Evolutionary conservation across 140 eudicot species (phyloP).

Genomic region (Flaveria floridana): DNA sequence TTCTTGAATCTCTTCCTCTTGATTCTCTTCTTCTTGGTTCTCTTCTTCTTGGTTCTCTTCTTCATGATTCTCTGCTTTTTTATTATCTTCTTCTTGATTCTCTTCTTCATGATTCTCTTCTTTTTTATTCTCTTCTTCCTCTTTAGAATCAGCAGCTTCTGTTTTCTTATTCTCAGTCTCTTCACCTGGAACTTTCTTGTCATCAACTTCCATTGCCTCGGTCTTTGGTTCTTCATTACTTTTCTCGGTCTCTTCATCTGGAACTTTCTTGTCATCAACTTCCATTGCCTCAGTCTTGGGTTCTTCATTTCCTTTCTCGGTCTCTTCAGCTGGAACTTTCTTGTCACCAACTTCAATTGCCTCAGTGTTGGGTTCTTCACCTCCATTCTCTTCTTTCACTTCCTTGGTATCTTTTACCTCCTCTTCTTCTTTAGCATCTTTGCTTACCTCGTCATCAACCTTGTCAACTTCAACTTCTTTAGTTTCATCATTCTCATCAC

Average conservation of each 20-base stretch:
- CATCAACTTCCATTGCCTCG: conserved; percentile 36
- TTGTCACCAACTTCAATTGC: conserved; percentile 31
- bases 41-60: conserved; percentile 41
- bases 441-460: conserved; percentile 30
- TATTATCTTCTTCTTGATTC: background rate
- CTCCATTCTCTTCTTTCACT: conserved; percentile 20
- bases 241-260: conserved; percentile 34
- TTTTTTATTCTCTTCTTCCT: conserved; percentile 29
- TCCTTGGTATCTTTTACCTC: conserved; percentile 23
- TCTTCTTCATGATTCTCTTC: conserved; percentile 3
- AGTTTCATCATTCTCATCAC: conserved; percentile 32
- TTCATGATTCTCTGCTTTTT: conserved; percentile 36
- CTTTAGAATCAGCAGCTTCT: conserved; percentile 34
- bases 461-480: conserved; percentile 47
- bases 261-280: conserved; percentile 28
- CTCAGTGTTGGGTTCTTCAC: conserved; percentile 25
- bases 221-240: conserved; percentile 28
- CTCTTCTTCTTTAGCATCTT: conserved; percentile 24
- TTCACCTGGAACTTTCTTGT: conserved; percentile 20
- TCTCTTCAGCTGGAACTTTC: conserved; percentile 23
- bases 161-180: conserved; percentile 9
- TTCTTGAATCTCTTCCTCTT: conserved; percentile 35
- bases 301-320: conserved; percentile 20
- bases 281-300: conserved; percentile 32
- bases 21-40: conserved; percentile 39